Evolutionary conservation across 2,329 filamentous ascomycete species (phyloP).

Genomic region (Monosporascus sp.): DNA sequence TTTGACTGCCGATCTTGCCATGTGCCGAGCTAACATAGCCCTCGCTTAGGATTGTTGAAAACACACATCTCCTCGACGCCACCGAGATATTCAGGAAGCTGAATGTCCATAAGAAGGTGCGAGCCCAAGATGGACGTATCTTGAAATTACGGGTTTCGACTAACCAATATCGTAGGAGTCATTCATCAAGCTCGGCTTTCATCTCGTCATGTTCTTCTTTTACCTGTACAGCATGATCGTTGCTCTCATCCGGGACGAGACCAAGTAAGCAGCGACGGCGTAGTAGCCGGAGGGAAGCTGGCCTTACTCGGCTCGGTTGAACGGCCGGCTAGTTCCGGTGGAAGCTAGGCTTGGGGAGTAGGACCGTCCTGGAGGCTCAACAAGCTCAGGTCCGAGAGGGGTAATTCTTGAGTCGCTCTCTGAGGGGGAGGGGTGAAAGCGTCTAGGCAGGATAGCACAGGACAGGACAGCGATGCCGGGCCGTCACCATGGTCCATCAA

Average conservation of each 20-base stretch:
- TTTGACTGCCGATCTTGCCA: not conserved
- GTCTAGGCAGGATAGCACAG: not conserved
- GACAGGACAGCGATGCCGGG: not conserved
- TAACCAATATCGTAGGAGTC: conserved; percentile 65
- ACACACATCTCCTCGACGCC: conserved; percentile 92
- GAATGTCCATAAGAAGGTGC: conserved; percentile 97
- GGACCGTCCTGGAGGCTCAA: not conserved
- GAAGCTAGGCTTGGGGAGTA: not conserved
- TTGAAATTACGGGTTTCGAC: not conserved
- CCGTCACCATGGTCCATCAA: not conserved
- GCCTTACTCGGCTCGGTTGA: not conserved
- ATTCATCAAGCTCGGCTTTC: conserved; percentile 98
- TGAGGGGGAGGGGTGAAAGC: not conserved
- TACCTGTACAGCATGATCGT: conserved; percentile 99
- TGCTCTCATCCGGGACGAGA: conserved; percentile 92
- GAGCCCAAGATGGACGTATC: not conserved
- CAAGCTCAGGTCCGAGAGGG: not conserved
- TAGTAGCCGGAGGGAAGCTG: conserved; percentile 8
- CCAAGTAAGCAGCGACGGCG: conserved; percentile 53
- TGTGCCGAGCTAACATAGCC: conserved; percentile 8
- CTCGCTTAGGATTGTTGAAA: conserved; percentile 77
- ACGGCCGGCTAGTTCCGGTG: not conserved
- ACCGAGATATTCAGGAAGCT: conserved; percentile 99
- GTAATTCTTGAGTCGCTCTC: not conserved
- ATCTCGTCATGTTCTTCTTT: conserved; percentile 99